These are phyloP conservation scores for Pestalotiopsis sp. DNA, from an alignment of 2,329 filamentous ascomycete species.

Conservation along the genomic window DNA sequence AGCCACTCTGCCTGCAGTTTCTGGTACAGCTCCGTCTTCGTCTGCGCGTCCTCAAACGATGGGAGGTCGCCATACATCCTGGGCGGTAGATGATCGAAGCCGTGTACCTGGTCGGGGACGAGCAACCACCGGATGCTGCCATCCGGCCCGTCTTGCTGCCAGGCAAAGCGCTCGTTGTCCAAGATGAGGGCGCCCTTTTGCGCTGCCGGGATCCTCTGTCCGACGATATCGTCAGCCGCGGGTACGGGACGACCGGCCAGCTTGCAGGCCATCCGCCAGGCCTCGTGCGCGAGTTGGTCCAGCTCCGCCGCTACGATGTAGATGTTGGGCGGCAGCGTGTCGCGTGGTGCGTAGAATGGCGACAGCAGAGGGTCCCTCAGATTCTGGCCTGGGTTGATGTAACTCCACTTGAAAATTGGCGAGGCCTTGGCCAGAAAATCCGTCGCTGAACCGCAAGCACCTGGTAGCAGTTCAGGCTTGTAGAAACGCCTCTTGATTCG, in stretches of 20 bases:
- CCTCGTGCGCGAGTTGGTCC: constrained; percentile 48
- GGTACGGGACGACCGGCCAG: constrained; percentile 35
- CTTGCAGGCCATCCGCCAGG: constrained; percentile 38
- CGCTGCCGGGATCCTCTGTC: constrained; percentile 23
- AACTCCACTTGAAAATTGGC: constrained; percentile 43
- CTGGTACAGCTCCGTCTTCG: constrained; percentile 34
- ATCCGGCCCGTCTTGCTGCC: constrained; percentile 29
- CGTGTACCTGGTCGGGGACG: constrained; percentile 44
- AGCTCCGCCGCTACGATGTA: constrained; percentile 47
- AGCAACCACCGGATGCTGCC: constrained; percentile 41
- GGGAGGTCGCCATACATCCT: constrained; percentile 31
- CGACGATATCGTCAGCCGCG: constrained; percentile 27
- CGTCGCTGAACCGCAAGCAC: constrained; percentile 23
- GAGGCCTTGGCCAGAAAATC: constrained; percentile 32
- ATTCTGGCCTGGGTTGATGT: constrained; percentile 36
- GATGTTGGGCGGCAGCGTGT: constrained; percentile 41
- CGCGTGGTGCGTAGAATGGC: constrained; percentile 33
- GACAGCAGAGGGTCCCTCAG: constrained; percentile 43
- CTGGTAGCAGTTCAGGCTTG: constrained; percentile 32
- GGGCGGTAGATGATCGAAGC: constrained; percentile 38
- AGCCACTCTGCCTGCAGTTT: constrained; percentile 33
- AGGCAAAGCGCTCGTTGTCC: constrained; percentile 38
- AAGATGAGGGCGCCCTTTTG: constrained; percentile 24
- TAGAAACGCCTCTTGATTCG: constrained; percentile 37
- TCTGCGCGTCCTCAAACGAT: constrained; percentile 28